Evolutionary conservation across 2,329 filamentous ascomycete species (phyloP), one percentile per base, ranked within the genome.

Genomic region (Ophiostoma sp.): DNA sequence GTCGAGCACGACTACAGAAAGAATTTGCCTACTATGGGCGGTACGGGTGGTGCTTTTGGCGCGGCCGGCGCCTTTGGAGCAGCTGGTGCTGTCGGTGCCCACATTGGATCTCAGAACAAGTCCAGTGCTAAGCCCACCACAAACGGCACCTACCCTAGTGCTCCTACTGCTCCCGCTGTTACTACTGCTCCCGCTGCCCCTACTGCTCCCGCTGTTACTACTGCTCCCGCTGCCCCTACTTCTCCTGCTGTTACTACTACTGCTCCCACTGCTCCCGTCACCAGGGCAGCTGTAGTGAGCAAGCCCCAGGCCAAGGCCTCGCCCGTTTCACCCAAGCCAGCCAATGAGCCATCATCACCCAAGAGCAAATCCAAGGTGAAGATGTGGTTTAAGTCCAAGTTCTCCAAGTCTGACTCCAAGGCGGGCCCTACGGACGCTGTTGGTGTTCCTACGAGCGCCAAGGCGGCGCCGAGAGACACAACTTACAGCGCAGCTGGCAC

Each of bases 331-430:
- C 5, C 35, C 62, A 65, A 35, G 23, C 67, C 72, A 27, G 69
- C 69, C 11, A 17, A 33, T 23, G 74, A 69, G 62, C 74, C 71
- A 15, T 69, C 65, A 0, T 27, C 72, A 8, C 65, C 70, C 13
- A 67, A 27, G 17, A 76, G 76, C 0, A 76, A 76, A 7, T 74
- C 69, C 35, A 79, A 78, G 65, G 77, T 81, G 36, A 81, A 78
- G 71, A 78, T 76, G 57, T 84, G 83, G 83, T 75, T 84, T 17
- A 81, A 80, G 74, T 79, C 76, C 11, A 81, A 78, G 54, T 80
- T 84, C 70, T 71, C 76, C 3, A 78, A 79, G 7, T 75, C 76
- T 0, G 75, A 77, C 0, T 73, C 77, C 10, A 76, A 74, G 70
- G 77, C 78, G 1, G 74, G 76, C 3, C 73, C 74, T 1, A 71